Evolutionary conservation across 2,329 filamentous ascomycete species (phyloP), one percentile per base, ranked within the genome.

Genomic region (Stemphylium vesicarium): DNA sequence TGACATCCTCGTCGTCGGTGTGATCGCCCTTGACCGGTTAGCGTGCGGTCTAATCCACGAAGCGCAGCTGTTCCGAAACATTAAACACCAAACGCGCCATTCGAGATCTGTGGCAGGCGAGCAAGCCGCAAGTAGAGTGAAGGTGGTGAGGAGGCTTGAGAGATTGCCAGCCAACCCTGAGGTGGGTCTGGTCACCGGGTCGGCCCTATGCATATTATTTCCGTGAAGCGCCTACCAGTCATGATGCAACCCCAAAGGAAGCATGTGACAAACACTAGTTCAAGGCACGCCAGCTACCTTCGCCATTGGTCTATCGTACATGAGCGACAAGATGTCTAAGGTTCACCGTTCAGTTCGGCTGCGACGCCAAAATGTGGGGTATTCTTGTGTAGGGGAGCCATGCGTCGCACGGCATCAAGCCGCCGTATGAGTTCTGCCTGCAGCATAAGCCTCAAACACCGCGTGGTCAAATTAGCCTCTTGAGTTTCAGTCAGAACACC

Each of bases 131-230:
- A 43, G 41, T 29, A 55, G 16, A 26, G n/a, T 26, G 15, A 18
- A 40, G 29, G 29, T 36, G 31, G 39, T 53, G 39, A 45, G 26
- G n/a, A 43, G 29, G 47, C 36, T 31, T 13, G 51, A 54, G 52
- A 59, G 59, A 50, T 47, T 52, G 53, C 41, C 55, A 44, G 48
- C 66, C 70, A 72, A 52, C 53, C 65, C 56, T 22, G 50, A 66
- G 66, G 45, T 51, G 64, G 63, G 50, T 51, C 56, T 62, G 53
- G 66, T 73, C 69, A 72, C 64, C 65, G 67, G 67, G 57, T 65
- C 65, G 61, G 69, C 63, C 60, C 61, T 63, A 62, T 50, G 56
- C 50, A 42, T 45, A 57, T 65, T 55, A 66, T 63, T 56, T 57
- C 60, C 58, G 59, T 56, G 42, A 38, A 55, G 48, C 41, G 50